These are phyloP conservation scores for Murraya koenigii DNA, from an alignment of 345 rosid genomes.

Conservation along the genomic window DNA sequence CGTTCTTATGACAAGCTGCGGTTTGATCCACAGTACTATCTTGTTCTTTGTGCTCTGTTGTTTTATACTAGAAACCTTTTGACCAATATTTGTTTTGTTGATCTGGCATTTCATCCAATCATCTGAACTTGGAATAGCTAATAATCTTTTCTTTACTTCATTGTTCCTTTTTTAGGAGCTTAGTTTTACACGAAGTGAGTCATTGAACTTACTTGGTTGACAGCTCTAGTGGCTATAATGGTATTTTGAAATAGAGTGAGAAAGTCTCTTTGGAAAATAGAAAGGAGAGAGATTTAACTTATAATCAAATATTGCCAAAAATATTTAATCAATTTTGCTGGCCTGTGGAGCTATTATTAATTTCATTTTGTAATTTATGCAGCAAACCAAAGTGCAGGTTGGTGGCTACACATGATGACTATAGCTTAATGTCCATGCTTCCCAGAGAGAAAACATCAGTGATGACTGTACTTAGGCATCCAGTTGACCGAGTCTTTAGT, in stretches of 20 bases:
- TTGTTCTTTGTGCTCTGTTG: background rate
- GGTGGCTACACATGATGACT: slow-evolving; percentile 93
- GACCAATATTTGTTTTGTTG: background rate
- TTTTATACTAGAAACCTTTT: background rate
- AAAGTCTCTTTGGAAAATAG: background rate
- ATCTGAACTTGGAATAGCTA: background rate
- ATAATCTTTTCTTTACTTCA: background rate
- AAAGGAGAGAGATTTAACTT: background rate
- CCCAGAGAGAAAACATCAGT: slow-evolving; percentile 80
- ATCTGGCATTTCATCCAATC: background rate
- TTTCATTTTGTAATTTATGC: slow-evolving; percentile 26
- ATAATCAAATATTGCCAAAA: background rate
- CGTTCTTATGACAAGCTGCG: slow-evolving; percentile 90
- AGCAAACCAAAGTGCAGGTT: slow-evolving; percentile 79
- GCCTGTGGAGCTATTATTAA: slow-evolving; percentile 1
- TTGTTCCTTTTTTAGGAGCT: background rate
- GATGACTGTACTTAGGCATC: slow-evolving; percentile 88
- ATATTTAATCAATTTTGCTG: background rate
- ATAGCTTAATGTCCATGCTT: slow-evolving; percentile 86
- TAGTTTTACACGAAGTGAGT: background rate
- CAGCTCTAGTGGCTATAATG: background rate
- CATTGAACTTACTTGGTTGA: background rate
- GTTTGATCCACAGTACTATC: slow-evolving; percentile 80
- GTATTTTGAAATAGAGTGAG: background rate
- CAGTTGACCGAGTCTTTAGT: slow-evolving; percentile 84